Conservation (phyloP, 2,329 filamentous ascomycete species). For the Clarireedia monteithiana region DNA sequence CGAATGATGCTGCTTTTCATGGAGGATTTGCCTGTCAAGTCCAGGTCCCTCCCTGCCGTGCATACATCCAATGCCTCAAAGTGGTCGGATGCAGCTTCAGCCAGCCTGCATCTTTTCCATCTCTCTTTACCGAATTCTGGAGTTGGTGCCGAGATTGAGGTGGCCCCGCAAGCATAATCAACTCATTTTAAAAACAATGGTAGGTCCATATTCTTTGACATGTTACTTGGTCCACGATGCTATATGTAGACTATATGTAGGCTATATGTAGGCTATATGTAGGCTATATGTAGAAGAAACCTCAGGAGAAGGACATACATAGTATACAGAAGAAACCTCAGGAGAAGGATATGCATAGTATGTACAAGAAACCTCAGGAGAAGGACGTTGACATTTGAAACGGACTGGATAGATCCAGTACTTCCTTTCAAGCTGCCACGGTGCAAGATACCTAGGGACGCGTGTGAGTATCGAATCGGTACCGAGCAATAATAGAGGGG, state of each 20-base stretch:
- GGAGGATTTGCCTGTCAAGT: neutral
- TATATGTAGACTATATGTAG: neutral
- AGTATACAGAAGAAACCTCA: no score
- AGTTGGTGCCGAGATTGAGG: neutral
- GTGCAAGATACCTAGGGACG: neutral
- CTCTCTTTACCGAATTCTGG: neutral
- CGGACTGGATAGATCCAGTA: neutral
- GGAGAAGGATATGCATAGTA: no score
- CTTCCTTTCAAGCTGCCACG: neutral
- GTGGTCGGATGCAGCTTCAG: slow-evolving; percentile 3
- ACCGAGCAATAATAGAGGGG: neutral
- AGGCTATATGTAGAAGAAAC: no score
- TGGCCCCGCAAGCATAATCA: neutral
- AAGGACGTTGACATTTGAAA: neutral
- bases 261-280: no score
- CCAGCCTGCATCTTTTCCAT: neutral
- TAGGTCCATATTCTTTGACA: neutral
- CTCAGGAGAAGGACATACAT: no score
- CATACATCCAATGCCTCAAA: slow-evolving; percentile 1
- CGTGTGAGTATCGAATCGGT: neutral
- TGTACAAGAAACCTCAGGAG: neutral
- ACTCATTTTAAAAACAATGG: neutral
- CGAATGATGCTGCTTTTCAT: neutral
- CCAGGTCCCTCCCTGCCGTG: neutral
- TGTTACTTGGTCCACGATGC: neutral